Base-by-base conservation (phyloP, 2,329 filamentous ascomycete species). In the Seiridium cupressi region DNA sequence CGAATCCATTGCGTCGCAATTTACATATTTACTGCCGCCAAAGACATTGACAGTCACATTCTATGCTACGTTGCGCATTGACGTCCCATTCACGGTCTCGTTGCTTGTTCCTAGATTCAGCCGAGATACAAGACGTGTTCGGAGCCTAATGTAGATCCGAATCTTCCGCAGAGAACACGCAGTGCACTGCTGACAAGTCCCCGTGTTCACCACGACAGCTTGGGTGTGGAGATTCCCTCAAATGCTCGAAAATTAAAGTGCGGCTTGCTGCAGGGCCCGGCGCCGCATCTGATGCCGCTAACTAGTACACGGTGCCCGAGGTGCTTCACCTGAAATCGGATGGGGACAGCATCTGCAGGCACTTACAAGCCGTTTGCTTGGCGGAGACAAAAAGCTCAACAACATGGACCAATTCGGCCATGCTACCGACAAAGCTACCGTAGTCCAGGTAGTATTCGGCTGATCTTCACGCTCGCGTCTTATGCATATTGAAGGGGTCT, bases 261-360 rank as follows among this genome's bases (percentile, higher is more conserved):
- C 38, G 38, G 38, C 38, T 42, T 42, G 38, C 13, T 13, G 38
- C 38, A 2, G 38, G 7, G 13, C 18, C 38, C 38, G 38, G 38
- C 38, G 7, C 13, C 7, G 7, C 44, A 55, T 55, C 51, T 55
- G 51, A 55, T 44, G 51, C 51, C 51, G 51, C 51, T 55, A 55
- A 42, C n/a, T 3, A 32, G 51, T 7, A 55, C 51, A 36, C 47
- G 47, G 47, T 49, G 47, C 34, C 18, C 11, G 49, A 53, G 32
- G 26, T 18, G 26, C 49, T 55, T 55, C 51, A 55, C 51, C 51
- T 55, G 51, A 55, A 55, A 55, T 55, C 51, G 26, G 51, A 44
- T 26, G 51, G 38, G 31, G 51, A 26, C 18, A 42, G 36, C 35
- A 18, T 9, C 11, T 18, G 49, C 34, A 35, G 31, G 32, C 49